These are phyloP conservation scores for Diaporthe helianthi DNA, from an alignment of 2,329 filamentous ascomycete species.

Conservation along the genomic window DNA sequence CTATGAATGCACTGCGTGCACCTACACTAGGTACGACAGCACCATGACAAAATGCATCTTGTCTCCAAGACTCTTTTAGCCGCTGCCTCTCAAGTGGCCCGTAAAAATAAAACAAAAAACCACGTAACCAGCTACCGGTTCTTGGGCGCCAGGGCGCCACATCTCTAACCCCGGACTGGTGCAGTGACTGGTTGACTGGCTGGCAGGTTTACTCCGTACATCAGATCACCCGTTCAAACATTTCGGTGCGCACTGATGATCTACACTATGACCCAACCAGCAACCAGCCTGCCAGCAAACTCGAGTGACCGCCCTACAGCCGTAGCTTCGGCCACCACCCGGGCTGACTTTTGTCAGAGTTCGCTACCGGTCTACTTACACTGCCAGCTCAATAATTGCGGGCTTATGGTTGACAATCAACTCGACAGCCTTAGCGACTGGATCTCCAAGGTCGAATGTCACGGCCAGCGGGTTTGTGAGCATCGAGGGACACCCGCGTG, in stretches of 20 bases:
- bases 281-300: no score
- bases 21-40: constrained; percentile 5
- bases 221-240: constrained; percentile 21
- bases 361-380: neutral
- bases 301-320: no score
- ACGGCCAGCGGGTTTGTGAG: neutral
- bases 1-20: neutral
- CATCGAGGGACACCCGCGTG: constrained; percentile 12
- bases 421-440: neutral
- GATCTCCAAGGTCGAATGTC: constrained; percentile 3
- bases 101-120: neutral
- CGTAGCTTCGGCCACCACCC: constrained; percentile 2
- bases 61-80: neutral
- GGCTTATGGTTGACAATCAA: neutral
- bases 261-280: no score
- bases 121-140: constrained; percentile 13
- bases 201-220: neutral
- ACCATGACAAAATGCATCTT: neutral
- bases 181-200: neutral
- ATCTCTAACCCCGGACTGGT: neutral
- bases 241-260: constrained; percentile 15
- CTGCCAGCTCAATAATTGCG: neutral
- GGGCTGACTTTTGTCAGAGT: no score
- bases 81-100: constrained; percentile 4
- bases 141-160: constrained; percentile 6